Evolutionary conservation across 768 basidiomycete species (phyloP).

Genomic region (Pulveroboletus ravenelii): DNA sequence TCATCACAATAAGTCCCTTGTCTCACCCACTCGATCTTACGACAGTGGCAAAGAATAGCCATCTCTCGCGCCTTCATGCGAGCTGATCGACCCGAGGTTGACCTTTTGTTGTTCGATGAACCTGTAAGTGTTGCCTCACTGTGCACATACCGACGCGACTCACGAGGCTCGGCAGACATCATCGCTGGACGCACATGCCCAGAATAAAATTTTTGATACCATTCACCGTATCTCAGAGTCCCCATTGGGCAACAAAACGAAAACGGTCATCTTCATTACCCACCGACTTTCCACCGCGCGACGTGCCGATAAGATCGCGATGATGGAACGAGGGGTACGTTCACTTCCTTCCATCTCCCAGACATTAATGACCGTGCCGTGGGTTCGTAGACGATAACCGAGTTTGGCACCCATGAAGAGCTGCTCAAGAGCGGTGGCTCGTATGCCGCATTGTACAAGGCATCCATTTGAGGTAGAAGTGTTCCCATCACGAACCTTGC

Average conservation of each 20-base stretch:
- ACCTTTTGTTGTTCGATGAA: constrained; percentile 81
- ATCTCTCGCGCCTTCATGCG: constrained; percentile 87
- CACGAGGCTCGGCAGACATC: constrained; percentile 50
- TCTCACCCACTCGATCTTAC: constrained; percentile 13
- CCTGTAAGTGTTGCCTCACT: constrained; percentile 49
- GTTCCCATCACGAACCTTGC: neutral
- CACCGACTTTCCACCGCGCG: constrained; percentile 79
- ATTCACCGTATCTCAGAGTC: constrained; percentile 61
- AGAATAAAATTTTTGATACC: constrained; percentile 74
- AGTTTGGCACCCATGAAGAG: constrained; percentile 73
- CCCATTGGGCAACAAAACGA: constrained; percentile 50
- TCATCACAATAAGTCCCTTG: constrained; percentile 10
- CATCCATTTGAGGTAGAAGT: constrained; percentile 47
- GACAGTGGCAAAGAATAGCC: constrained; percentile 83
- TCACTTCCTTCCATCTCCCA: constrained; percentile 5
- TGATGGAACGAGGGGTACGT: constrained; percentile 74
- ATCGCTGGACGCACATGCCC: constrained; percentile 74
- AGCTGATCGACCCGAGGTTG: constrained; percentile 66
- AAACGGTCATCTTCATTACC: constrained; percentile 80
- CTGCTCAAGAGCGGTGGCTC: constrained; percentile 54
- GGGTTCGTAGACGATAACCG: constrained; percentile 55
- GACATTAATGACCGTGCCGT: constrained; percentile 20
- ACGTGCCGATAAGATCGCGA: constrained; percentile 79
- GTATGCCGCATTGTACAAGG: constrained; percentile 66
- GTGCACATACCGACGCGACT: constrained; percentile 4